phyloP scores from a whole-genome alignment of 2,329 filamentous ascomycete species.

The Xylaria arbuscula region DNA sequence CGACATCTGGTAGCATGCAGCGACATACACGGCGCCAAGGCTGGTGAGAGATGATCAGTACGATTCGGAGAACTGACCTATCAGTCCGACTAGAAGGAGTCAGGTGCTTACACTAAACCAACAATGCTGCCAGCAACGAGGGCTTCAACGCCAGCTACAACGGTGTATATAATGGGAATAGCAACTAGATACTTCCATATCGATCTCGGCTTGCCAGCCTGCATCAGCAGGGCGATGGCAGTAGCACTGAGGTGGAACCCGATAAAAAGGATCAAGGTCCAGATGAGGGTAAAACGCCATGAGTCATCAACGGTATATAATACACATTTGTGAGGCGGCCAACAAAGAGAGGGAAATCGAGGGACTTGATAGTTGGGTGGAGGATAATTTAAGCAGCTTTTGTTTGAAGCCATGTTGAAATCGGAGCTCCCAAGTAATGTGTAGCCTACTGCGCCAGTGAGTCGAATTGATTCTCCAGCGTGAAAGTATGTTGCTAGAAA shows the following conservation, averaged over 20 bases:
- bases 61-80: neutral
- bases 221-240: conserved; percentile 76
- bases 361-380: conserved; percentile 73
- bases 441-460: conserved; percentile 39
- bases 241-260: conserved; percentile 79
- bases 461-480: conserved; percentile 33
- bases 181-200: conserved; percentile 74
- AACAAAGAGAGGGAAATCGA: conserved; percentile 83
- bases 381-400: conserved; percentile 50
- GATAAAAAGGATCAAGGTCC: conserved; percentile 84
- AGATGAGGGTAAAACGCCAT: conserved; percentile 87
- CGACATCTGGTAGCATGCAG: conserved; percentile 89
- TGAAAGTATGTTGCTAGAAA: conserved; percentile 26
- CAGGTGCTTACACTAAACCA: conserved; percentile 75
- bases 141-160: conserved; percentile 80
- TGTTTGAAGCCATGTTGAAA: conserved; percentile 35
- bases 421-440: neutral
- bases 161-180: conserved; percentile 75
- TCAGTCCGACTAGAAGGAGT: neutral
- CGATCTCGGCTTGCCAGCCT: conserved; percentile 67
- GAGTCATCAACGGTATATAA: conserved; percentile 82
- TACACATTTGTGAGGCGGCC: conserved; percentile 70
- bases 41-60: conserved; percentile 55
- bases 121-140: conserved; percentile 83
- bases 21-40: conserved; percentile 81